A percentile compares a stretch with the other conserved stretches of the same genome.
Conservation (phyloP, 441 rosid species). For the Erodium moschatum region DNA sequence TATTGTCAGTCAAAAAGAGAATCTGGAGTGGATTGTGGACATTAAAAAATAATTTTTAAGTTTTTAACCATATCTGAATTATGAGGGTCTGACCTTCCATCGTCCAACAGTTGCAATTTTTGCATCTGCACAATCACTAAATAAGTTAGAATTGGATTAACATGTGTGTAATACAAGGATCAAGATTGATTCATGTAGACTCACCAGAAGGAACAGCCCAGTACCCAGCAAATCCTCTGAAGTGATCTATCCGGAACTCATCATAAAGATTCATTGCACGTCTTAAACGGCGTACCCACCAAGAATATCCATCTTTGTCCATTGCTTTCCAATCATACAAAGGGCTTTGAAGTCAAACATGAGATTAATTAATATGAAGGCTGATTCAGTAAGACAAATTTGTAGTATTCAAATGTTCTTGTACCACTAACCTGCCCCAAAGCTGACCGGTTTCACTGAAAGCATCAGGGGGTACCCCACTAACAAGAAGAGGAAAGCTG, state of each 20-base stretch:
- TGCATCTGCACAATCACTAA: conserved; percentile 53
- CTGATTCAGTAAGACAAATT: conserved; percentile 16
- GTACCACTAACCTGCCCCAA: conserved; percentile 70
- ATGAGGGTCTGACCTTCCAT: conserved; percentile 61
- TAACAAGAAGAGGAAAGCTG: conserved; percentile 72
- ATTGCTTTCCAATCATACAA: conserved; percentile 86
- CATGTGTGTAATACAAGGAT: conserved; percentile 9
- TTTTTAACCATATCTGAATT: conserved; percentile 18
- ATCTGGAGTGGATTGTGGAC: conserved; percentile 22
- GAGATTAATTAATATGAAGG: conserved; percentile 16
- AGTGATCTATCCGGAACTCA: conserved; percentile 91
- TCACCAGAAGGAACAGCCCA: conserved; percentile 95
- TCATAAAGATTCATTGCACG: conserved; percentile 72
- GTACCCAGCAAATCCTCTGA: conserved; percentile 95
- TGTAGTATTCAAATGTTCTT: conserved; percentile 11
- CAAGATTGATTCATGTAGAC: conserved; percentile 20
- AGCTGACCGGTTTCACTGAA: conserved; percentile 94
- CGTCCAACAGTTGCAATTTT: conserved; percentile 68
- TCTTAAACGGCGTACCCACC: conserved; percentile 75
- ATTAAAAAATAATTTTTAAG: conserved; percentile 17
- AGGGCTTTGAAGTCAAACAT: conserved; percentile 50
- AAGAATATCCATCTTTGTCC: conserved; percentile 74
- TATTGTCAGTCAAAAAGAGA: conserved; percentile 41
- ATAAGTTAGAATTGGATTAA: conserved; percentile 16
- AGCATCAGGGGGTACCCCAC: conserved; percentile 95